Percentiles rank a stretch among this genome's conserved stretches.
phyloP scores from a whole-genome alignment of 371 early-diverging fungal species.

The Basidiobolus heterosporus region DNA sequence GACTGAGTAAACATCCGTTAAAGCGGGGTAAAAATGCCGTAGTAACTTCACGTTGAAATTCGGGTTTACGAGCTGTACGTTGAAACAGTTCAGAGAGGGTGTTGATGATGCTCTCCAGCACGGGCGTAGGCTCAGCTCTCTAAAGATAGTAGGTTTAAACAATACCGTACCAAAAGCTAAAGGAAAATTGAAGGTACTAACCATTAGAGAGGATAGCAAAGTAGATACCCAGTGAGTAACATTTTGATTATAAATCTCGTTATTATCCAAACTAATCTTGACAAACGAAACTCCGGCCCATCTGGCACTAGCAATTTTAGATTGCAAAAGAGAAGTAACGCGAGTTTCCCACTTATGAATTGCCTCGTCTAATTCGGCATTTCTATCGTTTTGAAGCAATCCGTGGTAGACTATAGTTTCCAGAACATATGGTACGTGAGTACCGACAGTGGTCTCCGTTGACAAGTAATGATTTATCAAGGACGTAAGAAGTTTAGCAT shows the following conservation, averaged over 20 bases:
- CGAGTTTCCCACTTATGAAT: slow-evolving; percentile 35
- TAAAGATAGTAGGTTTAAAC: slow-evolving; percentile 6
- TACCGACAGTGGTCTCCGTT: slow-evolving; percentile 10
- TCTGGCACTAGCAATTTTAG: slow-evolving; percentile 26
- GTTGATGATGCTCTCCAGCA: slow-evolving; percentile 21
- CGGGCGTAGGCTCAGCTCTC: slow-evolving; percentile 22
- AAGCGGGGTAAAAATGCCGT: slow-evolving; percentile 29
- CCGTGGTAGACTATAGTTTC: slow-evolving; percentile 23
- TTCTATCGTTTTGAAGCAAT: slow-evolving; percentile 14
- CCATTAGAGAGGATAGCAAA: slow-evolving; percentile 17
- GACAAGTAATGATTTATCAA: slow-evolving; percentile 13
- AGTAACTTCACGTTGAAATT: slow-evolving; percentile 37
- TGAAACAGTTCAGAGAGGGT: slow-evolving; percentile 25
- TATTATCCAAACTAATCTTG: slow-evolving; percentile 21
- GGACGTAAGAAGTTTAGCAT: slow-evolving; percentile 10
- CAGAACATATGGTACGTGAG: slow-evolving; percentile 23
- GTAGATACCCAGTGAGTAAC: slow-evolving; percentile 8
- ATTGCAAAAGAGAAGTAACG: slow-evolving; percentile 32
- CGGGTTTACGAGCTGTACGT: slow-evolving; percentile 27
- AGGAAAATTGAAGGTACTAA: slow-evolving; percentile 8
- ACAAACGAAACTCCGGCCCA: slow-evolving; percentile 35
- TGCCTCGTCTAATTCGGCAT: slow-evolving; percentile 6
- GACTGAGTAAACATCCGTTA: slow-evolving; percentile 22
- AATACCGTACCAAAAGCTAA: not conserved
- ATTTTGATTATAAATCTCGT: not conserved